Conservation (phyloP, 192 early-diverging fungal genomes). For the Coemansia sp. region DNA sequence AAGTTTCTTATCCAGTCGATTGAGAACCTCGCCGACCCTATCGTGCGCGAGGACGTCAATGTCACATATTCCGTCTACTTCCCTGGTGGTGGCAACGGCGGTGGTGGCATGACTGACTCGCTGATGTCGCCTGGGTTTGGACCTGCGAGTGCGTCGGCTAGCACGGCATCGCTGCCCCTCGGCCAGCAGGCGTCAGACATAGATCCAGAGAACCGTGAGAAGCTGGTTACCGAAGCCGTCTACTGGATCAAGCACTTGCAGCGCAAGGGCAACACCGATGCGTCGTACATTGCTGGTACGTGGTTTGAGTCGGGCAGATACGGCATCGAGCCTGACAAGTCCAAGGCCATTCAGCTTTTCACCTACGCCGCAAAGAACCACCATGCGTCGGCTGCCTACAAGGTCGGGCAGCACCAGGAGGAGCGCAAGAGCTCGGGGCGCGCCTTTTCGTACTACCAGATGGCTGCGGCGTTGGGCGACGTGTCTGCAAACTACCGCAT, state of each 20-base stretch:
- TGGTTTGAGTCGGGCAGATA: conserved; percentile 74
- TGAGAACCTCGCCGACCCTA: conserved; percentile 56
- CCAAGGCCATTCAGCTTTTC: conserved; percentile 72
- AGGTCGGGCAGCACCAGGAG: conserved; percentile 67
- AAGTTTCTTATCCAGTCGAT: conserved; percentile 77
- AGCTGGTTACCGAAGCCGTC: conserved; percentile 64
- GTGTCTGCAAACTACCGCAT: conserved; percentile 74
- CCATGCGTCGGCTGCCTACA: conserved; percentile 68
- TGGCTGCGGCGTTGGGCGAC: conserved; percentile 70
- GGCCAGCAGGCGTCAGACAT: conserved; percentile 51
- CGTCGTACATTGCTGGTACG: conserved; percentile 73
- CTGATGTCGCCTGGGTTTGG: conserved; percentile 11
- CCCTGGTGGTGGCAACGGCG: conserved; percentile 34
- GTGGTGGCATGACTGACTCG: conserved; percentile 15
- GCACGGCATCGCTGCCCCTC: conserved; percentile 54
- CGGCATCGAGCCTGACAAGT: conserved; percentile 59
- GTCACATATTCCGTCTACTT: conserved; percentile 58
- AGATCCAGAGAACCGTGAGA: conserved; percentile 51
- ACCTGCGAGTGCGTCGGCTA: conserved; percentile 31
- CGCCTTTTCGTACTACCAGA: conserved; percentile 71
- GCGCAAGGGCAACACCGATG: conserved; percentile 71
- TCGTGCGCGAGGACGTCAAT: conserved; percentile 53
- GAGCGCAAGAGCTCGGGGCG: conserved; percentile 64
- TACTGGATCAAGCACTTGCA: conserved; percentile 78
- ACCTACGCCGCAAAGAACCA: conserved; percentile 68